Evolutionary conservation across 768 basidiomycete species (phyloP), one percentile per base, ranked within the genome.

Genomic region (Termitomyces sp.): DNA sequence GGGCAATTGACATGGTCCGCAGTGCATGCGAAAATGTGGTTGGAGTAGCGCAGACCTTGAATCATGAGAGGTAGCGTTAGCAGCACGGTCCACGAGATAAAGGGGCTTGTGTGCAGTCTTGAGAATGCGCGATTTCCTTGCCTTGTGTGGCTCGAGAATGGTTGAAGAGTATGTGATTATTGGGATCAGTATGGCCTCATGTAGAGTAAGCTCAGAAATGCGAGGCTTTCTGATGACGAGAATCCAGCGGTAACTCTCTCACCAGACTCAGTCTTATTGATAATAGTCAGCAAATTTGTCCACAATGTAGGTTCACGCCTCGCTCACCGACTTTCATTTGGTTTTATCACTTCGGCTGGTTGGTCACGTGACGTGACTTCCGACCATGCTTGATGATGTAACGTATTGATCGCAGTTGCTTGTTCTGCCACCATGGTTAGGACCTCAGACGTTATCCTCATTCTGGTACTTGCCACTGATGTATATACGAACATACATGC

Each of bases 1-100:
- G 85, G 34, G 89, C 94, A 3, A 88, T 96, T 51, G 84, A 86
- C 46, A 83, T 86, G 8, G 87, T 98, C 18, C 70, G 71, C 36
- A 68, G 74, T 49, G 79, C 81, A 39, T 89, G 88, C 2, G 94
- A 94, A 0, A 78, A 88, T 54, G 86, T 97, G 7, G 89, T 94
- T 0, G 96, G 96, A 1, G 90, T 97, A 20, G 80, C 95, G 7
- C 87, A 94, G 67, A 79, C 87, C 46, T 78, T 99, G 6, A 93
- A 98, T 68, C 78, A 93, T 10, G 85, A 69, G 94, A 96, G 73
- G 80, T 88, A 81, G 83, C 0, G 71, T 68, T 6, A 79, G 76
- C 64, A 90, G 86, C 61, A 92, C 93, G 0, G 88, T 95, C 6
- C 81, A 85, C 65, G 94, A 98, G 68, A 79, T 98, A 9, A 90